phyloP scores from a whole-genome alignment of 129 eudicot species.

The Arctium minus region DNA sequence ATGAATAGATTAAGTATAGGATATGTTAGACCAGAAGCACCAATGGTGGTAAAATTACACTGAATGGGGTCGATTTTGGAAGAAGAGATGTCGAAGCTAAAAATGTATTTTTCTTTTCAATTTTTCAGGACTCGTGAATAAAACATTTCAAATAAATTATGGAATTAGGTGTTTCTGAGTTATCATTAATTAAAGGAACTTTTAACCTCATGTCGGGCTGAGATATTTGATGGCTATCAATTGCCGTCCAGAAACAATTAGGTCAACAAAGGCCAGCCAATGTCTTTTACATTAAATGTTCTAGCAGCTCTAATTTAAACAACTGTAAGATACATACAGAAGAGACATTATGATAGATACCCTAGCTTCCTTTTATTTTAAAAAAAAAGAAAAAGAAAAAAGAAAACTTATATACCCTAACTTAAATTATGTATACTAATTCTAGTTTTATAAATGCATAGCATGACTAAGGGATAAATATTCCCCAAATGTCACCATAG shows the following conservation, averaged over 20 bases:
- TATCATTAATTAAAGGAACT: conserved; percentile 2
- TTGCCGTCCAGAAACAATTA: conserved; percentile 23
- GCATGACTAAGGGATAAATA: conserved; percentile 3
- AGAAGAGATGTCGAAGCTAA: not conserved
- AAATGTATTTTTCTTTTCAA: not conserved
- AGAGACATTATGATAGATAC: not conserved
- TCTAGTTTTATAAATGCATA: not conserved
- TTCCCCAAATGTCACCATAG: conserved; percentile 29
- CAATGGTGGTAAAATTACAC: conserved; percentile 22
- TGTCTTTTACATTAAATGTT: conserved; percentile 31
- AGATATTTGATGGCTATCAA: conserved; percentile 17
- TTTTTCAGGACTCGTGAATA: not conserved
- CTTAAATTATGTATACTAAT: not conserved
- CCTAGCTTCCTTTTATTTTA: no score
- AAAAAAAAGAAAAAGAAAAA: no score
- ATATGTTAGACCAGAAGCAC: conserved; percentile 13
- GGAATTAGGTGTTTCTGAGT: not conserved
- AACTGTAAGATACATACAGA: not conserved
- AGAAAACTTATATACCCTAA: not conserved
- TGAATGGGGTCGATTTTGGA: conserved; percentile 16
- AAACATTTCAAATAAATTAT: not conserved
- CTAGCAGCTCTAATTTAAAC: conserved; percentile 10
- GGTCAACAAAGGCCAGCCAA: conserved; percentile 41
- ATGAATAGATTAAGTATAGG: not conserved
- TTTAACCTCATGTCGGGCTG: not conserved